These are phyloP conservation scores for Juglanconis juglandina DNA, from an alignment of 2,329 filamentous ascomycete genomes.

Conservation along the genomic window DNA sequence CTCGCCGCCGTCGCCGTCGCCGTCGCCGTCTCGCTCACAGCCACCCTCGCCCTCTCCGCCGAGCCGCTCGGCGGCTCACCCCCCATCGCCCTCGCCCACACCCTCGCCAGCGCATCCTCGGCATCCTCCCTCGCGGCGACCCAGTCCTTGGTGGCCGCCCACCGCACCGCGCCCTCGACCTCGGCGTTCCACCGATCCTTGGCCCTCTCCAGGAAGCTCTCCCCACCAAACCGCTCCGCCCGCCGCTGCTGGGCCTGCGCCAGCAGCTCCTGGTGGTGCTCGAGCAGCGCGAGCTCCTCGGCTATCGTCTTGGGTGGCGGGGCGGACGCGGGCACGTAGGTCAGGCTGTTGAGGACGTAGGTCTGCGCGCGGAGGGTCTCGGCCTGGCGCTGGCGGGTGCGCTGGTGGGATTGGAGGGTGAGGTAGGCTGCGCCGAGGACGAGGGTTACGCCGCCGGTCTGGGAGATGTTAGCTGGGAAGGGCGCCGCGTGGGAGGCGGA, in stretches of 20 bases:
- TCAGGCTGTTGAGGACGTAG: constrained; percentile 51
- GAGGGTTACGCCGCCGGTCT: constrained; percentile 74
- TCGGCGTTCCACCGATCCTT: constrained; percentile 80
- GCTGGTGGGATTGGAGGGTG: constrained; percentile 65
- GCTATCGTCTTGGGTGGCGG: constrained; percentile 36
- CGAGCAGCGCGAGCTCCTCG: constrained; percentile 17
- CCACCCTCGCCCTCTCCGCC: constrained; percentile 25
- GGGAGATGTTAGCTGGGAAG: constrained; percentile 13
- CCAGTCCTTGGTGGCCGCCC: constrained; percentile 67
- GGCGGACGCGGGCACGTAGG: constrained; percentile 40
- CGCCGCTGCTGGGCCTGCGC: constrained; percentile 7
- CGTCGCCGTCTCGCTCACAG: constrained; percentile 13
- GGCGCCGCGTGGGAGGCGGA: background rate
- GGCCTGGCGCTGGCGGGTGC: constrained; percentile 60
- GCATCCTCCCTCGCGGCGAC: constrained; percentile 55
- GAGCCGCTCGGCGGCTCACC: constrained; percentile 33
- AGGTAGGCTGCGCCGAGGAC: constrained; percentile 73
- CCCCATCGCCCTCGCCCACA: constrained; percentile 40
- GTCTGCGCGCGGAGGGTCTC: constrained; percentile 56
- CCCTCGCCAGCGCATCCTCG: constrained; percentile 45
- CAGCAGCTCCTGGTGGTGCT: constrained; percentile 18
- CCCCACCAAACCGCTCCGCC: constrained; percentile 26
- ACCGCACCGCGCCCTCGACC: constrained; percentile 62
- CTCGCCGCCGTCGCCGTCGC: constrained; percentile 22
- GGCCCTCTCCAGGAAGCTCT: constrained; percentile 59